Evolutionary conservation across 495 filamentous ascomycete species (phyloP).

Genomic region (Xylaria castorea): DNA sequence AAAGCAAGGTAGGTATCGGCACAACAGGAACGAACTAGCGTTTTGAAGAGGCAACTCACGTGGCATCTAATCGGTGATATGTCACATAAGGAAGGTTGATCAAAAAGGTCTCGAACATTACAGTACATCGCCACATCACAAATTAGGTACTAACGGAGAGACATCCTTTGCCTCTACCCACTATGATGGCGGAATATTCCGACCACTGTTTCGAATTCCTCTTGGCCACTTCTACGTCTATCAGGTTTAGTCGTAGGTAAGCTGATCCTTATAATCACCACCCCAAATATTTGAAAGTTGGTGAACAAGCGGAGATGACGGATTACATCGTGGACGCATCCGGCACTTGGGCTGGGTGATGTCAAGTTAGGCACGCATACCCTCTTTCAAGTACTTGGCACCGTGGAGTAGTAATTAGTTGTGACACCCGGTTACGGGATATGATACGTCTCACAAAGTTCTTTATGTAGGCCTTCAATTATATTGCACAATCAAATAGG

Average conservation of each 20-base stretch:
- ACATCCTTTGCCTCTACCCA: background rate
- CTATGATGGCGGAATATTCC: background rate
- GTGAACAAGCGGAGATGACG: background rate
- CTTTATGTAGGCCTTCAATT: background rate
- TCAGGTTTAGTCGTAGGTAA: background rate
- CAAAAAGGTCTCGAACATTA: background rate
- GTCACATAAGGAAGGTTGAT: background rate
- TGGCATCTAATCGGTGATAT: background rate
- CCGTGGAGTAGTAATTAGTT: background rate
- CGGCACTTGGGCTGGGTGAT: background rate
- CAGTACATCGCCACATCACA: background rate
- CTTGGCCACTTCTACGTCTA: background rate
- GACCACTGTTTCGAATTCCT: background rate
- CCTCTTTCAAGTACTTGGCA: background rate
- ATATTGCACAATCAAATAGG: background rate
- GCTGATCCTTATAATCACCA: background rate
- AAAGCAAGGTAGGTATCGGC: too few species aligned
- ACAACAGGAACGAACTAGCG: background rate
- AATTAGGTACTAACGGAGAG: background rate
- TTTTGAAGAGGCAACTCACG: slow-evolving; percentile 7
- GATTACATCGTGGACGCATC: slow-evolving; percentile 6
- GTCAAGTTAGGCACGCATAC: background rate
- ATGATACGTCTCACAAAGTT: background rate
- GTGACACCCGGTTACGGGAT: background rate
- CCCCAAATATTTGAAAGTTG: background rate